Base-by-base conservation (phyloP, 306 rosid species). In the Vicia faba region DNA sequence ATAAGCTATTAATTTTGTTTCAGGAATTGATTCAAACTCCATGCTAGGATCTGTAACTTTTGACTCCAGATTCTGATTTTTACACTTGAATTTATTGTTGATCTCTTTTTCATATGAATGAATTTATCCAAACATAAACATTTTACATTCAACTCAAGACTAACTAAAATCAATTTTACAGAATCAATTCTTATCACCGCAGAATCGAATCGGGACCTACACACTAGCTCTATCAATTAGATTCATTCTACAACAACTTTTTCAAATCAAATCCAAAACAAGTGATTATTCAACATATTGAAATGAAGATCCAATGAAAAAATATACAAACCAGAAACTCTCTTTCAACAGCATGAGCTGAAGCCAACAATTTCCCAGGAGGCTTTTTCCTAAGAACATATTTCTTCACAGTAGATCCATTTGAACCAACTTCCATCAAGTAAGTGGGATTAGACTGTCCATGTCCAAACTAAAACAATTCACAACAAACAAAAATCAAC, bases 291-390 rank as follows among this genome's bases (percentile, higher is more conserved):
- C 8, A 68, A 38, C 8, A 44, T 31, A 55, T 12, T 9, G 2
- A 51, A 53, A 25, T 25, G 15, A 53, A 53, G 51, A 45, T 18
- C 14, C 10, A n/a, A n/a, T 38, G 18, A 39, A 2, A 5, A 41
- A 19, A 15, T 25, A 36, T 38, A 66, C 46, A 72, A 69, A 93
- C 99, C 99, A 80, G 80, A 81, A 90, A 93, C 58, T 93, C 99
- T 81, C 99, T 86, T 48, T 93, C 97, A 1, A 93, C 90, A 40
- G 97, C 99, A 69, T 93, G 99, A 77, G 99, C 99, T 36, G 96
- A 93, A 29, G 85, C 80, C 15, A 88, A 85, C 85, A 93, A 68
- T 55, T 55, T 68, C 72, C 99, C 97, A 0, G 96, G 72, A 56
- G 99, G 97, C 74, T 88, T 93, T 88, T 93, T 93, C 62, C 99